phyloP scores from a whole-genome alignment of 169 alveolate genomes.

The Amoebophrya sp. region DNA sequence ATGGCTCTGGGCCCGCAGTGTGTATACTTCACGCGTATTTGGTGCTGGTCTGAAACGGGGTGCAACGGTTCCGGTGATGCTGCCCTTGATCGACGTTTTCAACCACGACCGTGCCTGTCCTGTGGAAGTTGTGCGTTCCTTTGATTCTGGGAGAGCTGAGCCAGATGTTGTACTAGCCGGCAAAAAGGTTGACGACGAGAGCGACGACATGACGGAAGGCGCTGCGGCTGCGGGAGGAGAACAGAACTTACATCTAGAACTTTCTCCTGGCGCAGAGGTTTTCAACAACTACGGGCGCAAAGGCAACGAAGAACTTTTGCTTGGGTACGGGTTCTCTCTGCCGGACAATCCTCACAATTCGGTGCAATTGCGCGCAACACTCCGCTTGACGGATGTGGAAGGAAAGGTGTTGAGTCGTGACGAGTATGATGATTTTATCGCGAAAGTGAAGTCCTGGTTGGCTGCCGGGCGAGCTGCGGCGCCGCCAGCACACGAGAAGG shows the following conservation, averaged over 20 bases:
- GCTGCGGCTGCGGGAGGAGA: no score
- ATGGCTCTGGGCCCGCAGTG: neutral
- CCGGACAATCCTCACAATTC: neutral
- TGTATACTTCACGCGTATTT: neutral
- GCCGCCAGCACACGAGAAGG: no score
- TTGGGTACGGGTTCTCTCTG: neutral
- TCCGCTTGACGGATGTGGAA: no score
- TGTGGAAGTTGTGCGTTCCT: neutral
- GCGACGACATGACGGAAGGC: no score
- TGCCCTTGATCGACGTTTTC: neutral
- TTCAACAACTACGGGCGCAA: neutral
- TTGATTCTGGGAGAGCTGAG: no score
- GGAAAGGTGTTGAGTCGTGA: no score
- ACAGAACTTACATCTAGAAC: neutral
- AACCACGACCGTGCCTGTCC: neutral
- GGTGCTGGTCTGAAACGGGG: neutral
- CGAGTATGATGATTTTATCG: no score
- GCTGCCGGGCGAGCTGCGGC: no score
- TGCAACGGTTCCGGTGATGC: neutral
- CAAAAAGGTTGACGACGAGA: no score
- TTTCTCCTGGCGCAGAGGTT: neutral
- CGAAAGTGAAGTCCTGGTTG: no score
- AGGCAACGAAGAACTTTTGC: neutral
- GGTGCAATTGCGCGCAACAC: neutral
- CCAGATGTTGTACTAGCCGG: no score